Conservation (phyloP, 169 alveolate species). For the Plasmodium knowlesi region DNA sequence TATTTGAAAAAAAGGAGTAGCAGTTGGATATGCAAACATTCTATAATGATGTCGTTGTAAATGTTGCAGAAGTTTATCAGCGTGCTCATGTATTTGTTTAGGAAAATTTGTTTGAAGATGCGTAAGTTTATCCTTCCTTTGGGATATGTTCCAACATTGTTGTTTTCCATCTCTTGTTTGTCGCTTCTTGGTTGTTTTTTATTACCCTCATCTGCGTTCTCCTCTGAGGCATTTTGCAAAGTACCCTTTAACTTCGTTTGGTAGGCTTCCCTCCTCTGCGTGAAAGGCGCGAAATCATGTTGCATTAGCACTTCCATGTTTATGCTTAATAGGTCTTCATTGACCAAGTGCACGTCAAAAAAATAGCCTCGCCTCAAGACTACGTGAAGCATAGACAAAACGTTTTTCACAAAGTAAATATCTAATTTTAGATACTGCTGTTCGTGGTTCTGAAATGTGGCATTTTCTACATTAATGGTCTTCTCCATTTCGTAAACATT, state of each 20-base stretch:
- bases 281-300: slow-evolving; percentile 13
- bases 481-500: slow-evolving; percentile 57
- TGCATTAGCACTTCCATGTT: neutral
- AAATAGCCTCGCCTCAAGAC: slow-evolving; percentile 9
- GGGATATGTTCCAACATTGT: neutral
- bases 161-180: neutral
- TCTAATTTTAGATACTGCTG: slow-evolving; percentile 57
- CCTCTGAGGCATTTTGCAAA: neutral
- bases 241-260: neutral
- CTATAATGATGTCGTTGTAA: slow-evolving; percentile 63
- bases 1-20: slow-evolving; percentile 54
- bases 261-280: neutral
- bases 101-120: slow-evolving; percentile 12
- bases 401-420: slow-evolving; percentile 41
- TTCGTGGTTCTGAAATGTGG: slow-evolving; percentile 58
- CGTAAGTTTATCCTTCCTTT: neutral
- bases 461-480: slow-evolving; percentile 43
- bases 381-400: slow-evolving; percentile 62
- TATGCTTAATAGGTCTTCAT: slow-evolving; percentile 22
- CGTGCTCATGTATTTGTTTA: slow-evolving; percentile 53
- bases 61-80: slow-evolving; percentile 36
- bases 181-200: neutral
- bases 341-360: slow-evolving; percentile 12
- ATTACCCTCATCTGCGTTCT: neutral
- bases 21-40: slow-evolving; percentile 51